Conservation (phyloP, 2,329 filamentous ascomycete species). For the Cladosporium austrohemisphaericum region DNA sequence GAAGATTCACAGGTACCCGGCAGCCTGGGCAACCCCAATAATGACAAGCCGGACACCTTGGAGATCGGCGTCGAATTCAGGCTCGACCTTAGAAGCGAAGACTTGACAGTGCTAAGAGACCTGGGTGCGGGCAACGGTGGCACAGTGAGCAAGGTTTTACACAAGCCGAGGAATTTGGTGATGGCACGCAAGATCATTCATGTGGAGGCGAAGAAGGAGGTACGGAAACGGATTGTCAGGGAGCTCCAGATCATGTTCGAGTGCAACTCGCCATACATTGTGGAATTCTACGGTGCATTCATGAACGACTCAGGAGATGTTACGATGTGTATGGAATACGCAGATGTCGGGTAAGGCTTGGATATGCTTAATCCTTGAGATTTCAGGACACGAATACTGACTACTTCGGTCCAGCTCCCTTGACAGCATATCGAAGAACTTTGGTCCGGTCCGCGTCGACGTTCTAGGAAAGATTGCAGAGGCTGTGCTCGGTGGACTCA, state of each 20-base stretch:
- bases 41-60: slow-evolving; percentile 63
- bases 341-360: slow-evolving; percentile 88
- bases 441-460: slow-evolving; percentile 91
- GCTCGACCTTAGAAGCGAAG: slow-evolving; percentile 84
- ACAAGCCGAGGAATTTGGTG: slow-evolving; percentile 87
- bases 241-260: slow-evolving; percentile 98
- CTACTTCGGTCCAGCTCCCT: slow-evolving; percentile 61
- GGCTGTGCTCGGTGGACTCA: slow-evolving; percentile 85
- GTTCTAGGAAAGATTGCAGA: slow-evolving; percentile 97
- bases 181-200: slow-evolving; percentile 99
- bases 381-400: not conserved
- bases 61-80: slow-evolving; percentile 98
- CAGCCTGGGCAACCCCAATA: slow-evolving; percentile 54
- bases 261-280: slow-evolving; percentile 94
- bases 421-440: slow-evolving; percentile 88
- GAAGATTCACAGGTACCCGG: slow-evolving; percentile 63
- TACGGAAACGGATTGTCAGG: slow-evolving; percentile 92
- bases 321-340: slow-evolving; percentile 99
- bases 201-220: slow-evolving; percentile 95
- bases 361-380: not conserved
- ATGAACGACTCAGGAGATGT: slow-evolving; percentile 96
- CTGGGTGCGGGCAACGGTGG: slow-evolving; percentile 94
- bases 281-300: slow-evolving; percentile 96
- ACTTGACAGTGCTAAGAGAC: slow-evolving; percentile 89
- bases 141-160: slow-evolving; percentile 96